Evolutionary conservation across 2,329 filamentous ascomycete species (phyloP).

Genomic region (Apiospora rasikravindrae): DNA sequence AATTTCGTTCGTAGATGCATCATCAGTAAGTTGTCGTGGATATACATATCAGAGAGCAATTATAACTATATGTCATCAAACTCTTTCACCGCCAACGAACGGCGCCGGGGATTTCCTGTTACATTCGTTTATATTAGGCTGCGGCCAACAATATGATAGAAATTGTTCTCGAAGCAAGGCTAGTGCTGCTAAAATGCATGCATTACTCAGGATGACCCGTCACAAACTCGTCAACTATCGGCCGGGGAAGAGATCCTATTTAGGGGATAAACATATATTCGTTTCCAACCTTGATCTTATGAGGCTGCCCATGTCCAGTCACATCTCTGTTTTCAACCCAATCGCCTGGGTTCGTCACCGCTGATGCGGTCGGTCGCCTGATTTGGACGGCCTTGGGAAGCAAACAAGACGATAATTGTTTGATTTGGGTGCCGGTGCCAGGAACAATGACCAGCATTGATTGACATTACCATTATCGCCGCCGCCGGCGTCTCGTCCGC

Average conservation of each 20-base stretch:
- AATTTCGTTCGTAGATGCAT: neutral
- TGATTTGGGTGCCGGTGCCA: neutral
- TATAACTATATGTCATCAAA: neutral
- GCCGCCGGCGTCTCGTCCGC: slow-evolving; percentile 1
- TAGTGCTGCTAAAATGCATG: neutral
- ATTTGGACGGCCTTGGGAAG: neutral
- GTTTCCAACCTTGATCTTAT: neutral
- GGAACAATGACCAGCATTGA: neutral
- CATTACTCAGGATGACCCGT: neutral
- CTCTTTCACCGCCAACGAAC: neutral
- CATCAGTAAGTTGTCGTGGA: neutral
- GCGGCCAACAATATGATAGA: neutral
- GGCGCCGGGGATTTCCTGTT: neutral
- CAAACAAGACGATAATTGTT: neutral
- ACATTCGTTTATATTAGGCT: neutral
- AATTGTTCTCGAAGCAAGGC: slow-evolving; percentile 17
- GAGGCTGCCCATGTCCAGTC: neutral
- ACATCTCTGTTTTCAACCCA: neutral
- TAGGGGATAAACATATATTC: neutral
- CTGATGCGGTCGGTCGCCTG: neutral
- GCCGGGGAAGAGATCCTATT: neutral
- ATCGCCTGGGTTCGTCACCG: neutral
- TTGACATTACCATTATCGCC: neutral
- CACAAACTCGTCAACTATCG: neutral
- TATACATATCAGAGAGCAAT: neutral